phyloP scores from a whole-genome alignment of 768 basidiomycete species.

The Steccherinum ochraceum region DNA sequence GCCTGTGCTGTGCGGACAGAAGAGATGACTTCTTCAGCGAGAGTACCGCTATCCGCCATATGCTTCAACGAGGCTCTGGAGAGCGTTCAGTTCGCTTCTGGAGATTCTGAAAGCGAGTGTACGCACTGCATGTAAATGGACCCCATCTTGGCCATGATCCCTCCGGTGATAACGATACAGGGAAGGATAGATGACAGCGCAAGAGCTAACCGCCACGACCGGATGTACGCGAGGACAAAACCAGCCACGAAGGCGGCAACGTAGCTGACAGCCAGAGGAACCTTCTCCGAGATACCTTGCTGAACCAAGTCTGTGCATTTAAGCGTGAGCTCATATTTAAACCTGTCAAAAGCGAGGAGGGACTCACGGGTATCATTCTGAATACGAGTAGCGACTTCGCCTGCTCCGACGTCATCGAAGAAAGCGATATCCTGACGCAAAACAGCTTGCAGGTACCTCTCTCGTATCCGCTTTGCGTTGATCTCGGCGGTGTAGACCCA shows the following conservation, averaged over 20 bases:
- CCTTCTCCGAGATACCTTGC: slow-evolving; percentile 88
- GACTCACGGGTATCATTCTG: slow-evolving; percentile 80
- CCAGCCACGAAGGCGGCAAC: slow-evolving; percentile 71
- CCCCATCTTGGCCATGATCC: slow-evolving; percentile 64
- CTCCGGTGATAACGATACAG: slow-evolving; percentile 72
- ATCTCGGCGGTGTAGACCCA: slow-evolving; percentile 71
- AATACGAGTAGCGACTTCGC: slow-evolving; percentile 91
- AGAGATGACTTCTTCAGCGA: slow-evolving; percentile 92
- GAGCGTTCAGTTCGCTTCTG: not conserved
- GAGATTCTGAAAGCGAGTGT: not conserved
- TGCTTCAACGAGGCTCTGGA: slow-evolving; percentile 60
- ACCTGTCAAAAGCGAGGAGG: not conserved
- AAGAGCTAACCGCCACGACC: slow-evolving; percentile 78
- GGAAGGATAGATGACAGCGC: slow-evolving; percentile 80
- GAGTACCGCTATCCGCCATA: slow-evolving; percentile 70
- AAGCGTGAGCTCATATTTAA: too few species aligned
- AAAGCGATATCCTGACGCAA: slow-evolving; percentile 85
- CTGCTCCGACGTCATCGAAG: slow-evolving; percentile 89
- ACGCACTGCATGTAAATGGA: slow-evolving; percentile 38
- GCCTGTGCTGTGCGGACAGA: slow-evolving; percentile 87
- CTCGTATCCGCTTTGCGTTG: slow-evolving; percentile 79
- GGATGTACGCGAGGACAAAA: slow-evolving; percentile 66
- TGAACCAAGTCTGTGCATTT: slow-evolving; percentile 82
- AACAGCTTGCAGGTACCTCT: slow-evolving; percentile 72
- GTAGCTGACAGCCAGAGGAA: slow-evolving; percentile 63